Conservation (phyloP, 2,329 filamentous ascomycete species). For the Colletotrichum orchidophilum region DNA sequence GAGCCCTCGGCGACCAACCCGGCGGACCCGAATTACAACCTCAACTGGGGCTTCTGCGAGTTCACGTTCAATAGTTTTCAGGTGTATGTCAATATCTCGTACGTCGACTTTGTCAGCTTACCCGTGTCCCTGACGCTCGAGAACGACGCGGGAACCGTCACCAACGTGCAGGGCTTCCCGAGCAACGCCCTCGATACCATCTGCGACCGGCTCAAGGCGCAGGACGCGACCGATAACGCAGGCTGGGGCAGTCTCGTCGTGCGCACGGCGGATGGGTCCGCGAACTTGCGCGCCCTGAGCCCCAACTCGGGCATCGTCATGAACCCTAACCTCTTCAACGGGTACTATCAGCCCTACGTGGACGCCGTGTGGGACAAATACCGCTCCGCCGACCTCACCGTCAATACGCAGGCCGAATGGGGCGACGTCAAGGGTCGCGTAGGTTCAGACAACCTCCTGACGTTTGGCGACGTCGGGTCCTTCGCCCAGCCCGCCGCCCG, state of each 20-base stretch:
- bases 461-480: slow-evolving; percentile 49
- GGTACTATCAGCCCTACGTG: slow-evolving; percentile 62
- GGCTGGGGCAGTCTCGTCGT: slow-evolving; percentile 64
- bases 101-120: slow-evolving; percentile 78
- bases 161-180: slow-evolving; percentile 60
- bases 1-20: slow-evolving; percentile 78
- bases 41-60: slow-evolving; percentile 75
- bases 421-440: slow-evolving; percentile 58
- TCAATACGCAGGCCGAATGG: slow-evolving; percentile 65
- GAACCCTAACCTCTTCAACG: slow-evolving; percentile 54
- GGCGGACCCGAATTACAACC: slow-evolving; percentile 68
- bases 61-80: slow-evolving; percentile 71
- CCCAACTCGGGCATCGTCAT: slow-evolving; percentile 60
- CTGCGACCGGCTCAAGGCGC: slow-evolving; percentile 53
- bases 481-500: slow-evolving; percentile 57
- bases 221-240: slow-evolving; percentile 55
- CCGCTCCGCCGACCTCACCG: slow-evolving; percentile 50
- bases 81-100: slow-evolving; percentile 75
- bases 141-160: slow-evolving; percentile 54
- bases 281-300: slow-evolving; percentile 60
- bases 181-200: slow-evolving; percentile 56
- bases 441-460: slow-evolving; percentile 45
- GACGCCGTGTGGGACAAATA: slow-evolving; percentile 63
- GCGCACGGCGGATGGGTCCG: slow-evolving; percentile 45
- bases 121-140: slow-evolving; percentile 68